Evolutionary conservation across 139 green algal genomes (phyloP).

Genomic region (Haematococcus sp.): DNA sequence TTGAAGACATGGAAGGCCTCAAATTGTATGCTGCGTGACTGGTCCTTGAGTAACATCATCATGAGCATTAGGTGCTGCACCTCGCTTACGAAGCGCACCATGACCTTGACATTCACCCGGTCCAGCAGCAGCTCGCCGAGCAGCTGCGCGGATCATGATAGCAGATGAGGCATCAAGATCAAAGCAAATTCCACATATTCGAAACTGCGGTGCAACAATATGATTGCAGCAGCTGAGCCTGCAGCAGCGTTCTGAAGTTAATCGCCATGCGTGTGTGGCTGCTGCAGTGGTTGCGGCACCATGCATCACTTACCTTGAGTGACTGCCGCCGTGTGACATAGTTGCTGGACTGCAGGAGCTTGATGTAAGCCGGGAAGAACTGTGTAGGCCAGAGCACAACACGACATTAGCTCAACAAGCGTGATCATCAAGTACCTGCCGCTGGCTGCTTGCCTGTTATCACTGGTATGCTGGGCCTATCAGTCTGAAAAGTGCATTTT

Average conservation of each 20-base stretch:
- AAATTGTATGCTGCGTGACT: constrained; percentile 89
- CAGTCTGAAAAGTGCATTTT: too few relatives aligned
- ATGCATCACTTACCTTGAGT: constrained; percentile 81
- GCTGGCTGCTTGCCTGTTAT: too few relatives aligned
- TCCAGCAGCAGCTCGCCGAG: constrained; percentile 92
- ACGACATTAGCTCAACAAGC: neutral
- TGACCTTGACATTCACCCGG: constrained; percentile 76
- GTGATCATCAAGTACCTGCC: too few relatives aligned
- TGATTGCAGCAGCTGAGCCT: too few relatives aligned
- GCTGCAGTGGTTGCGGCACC: too few relatives aligned
- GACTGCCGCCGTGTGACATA: constrained; percentile 91
- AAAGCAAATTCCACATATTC: too few relatives aligned
- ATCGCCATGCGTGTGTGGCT: too few relatives aligned
- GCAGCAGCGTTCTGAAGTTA: too few relatives aligned
- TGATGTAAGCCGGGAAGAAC: constrained; percentile 80
- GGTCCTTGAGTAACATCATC: constrained; percentile 92
- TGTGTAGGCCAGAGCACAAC: too few relatives aligned
- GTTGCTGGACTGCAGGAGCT: constrained; percentile 81
- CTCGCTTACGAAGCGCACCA: constrained; percentile 88
- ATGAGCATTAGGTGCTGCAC: constrained; percentile 87
- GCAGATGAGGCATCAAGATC: neutral
- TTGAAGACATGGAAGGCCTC: constrained; percentile 99
- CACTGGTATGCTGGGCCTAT: too few relatives aligned
- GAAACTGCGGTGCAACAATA: too few relatives aligned
- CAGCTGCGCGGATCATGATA: constrained; percentile 52